Evolutionary conservation across 306 rosid species (phyloP).

Genomic region (Lathyrus sativus): DNA sequence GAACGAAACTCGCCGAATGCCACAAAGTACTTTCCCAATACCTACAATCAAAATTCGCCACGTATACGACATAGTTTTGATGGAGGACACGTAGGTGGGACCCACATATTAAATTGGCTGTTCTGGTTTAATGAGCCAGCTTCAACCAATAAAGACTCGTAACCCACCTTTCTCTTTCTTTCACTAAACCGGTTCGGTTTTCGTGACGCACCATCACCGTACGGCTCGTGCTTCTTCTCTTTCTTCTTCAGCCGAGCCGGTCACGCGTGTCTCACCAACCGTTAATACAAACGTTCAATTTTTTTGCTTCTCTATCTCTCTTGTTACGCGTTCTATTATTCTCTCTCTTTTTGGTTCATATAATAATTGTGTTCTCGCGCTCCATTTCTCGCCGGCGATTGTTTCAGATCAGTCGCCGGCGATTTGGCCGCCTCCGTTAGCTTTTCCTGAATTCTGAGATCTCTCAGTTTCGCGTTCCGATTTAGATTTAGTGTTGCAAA

Average conservation of each 20-base stretch:
- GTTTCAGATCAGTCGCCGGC: conserved; percentile 11
- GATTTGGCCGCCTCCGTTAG: background rate
- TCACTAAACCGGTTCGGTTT: conserved; percentile 36
- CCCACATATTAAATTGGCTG: conserved; percentile 58
- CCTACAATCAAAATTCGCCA: conserved; percentile 34
- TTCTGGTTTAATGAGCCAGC: conserved; percentile 9
- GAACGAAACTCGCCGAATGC: conserved; percentile 21
- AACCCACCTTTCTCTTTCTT: background rate
- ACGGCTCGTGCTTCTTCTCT: conserved; percentile 40
- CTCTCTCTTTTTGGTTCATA: background rate
- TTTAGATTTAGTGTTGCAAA: conserved; percentile 9
- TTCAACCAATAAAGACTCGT: conserved; percentile 18
- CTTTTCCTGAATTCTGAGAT: conserved; percentile 17
- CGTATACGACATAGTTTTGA: conserved; percentile 32
- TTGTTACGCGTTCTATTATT: conserved; percentile 28
- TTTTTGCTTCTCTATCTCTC: background rate
- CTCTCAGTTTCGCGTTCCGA: conserved; percentile 21
- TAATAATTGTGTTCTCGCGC: conserved; percentile 29
- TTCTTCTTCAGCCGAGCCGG: conserved; percentile 35
- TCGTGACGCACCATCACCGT: conserved; percentile 35
- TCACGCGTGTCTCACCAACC: conserved; percentile 34
- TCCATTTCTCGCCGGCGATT: conserved; percentile 36
- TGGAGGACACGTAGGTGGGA: conserved; percentile 46
- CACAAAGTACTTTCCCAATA: conserved; percentile 13
- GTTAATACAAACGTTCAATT: conserved; percentile 14